Evolutionary conservation across 768 basidiomycete genomes (phyloP).

Genomic region (Trametes meyenii): DNA sequence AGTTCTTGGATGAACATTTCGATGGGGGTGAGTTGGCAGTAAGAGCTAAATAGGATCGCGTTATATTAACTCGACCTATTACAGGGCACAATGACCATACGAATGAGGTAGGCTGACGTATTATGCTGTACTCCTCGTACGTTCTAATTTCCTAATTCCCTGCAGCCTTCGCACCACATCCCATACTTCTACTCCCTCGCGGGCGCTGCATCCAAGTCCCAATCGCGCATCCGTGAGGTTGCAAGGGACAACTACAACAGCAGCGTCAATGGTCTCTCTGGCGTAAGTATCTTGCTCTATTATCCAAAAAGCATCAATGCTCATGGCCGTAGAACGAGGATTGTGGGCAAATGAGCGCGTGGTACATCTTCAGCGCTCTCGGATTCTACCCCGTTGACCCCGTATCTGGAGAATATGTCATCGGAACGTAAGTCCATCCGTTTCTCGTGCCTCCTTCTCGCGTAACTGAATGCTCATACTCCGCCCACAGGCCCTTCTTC

Average conservation of each 20-base stretch:
- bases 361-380: conserved; percentile 82
- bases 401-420: conserved; percentile 70
- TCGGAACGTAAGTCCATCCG: conserved; percentile 61
- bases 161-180: conserved; percentile 82
- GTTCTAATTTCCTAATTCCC: neutral
- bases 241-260: conserved; percentile 66
- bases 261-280: conserved; percentile 69
- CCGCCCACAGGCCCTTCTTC: conserved; percentile 48
- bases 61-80: neutral
- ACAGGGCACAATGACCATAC: conserved; percentile 80
- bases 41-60: neutral
- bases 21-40: conserved; percentile 41
- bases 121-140: neutral
- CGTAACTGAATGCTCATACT: neutral
- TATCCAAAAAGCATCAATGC: neutral
- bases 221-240: conserved; percentile 70
- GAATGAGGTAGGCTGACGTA: conserved; percentile 58
- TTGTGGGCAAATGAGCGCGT: conserved; percentile 90
- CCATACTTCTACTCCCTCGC: conserved; percentile 81
- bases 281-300: conserved; percentile 46
- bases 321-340: conserved; percentile 68
- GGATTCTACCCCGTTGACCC: conserved; percentile 89
- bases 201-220: conserved; percentile 69
- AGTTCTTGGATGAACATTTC: conserved; percentile 63
- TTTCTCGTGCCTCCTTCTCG: neutral